Conservation (phyloP, 2,329 filamentous ascomycete genomes). For the Atkinsonella texensis region DNA sequence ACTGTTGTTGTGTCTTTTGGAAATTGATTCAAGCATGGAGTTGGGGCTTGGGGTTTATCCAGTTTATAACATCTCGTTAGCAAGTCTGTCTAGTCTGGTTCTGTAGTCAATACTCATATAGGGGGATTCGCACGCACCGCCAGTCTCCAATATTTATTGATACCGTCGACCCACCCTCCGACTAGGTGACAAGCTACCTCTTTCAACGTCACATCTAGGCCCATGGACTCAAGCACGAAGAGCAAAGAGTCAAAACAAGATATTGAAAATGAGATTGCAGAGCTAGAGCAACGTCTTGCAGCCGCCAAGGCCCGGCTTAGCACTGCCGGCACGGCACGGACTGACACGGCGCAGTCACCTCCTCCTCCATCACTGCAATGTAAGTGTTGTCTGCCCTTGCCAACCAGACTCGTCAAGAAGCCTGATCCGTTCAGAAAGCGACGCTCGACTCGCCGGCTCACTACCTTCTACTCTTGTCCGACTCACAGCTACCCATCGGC, state of each 20-base stretch:
- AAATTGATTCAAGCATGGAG: constrained; percentile 11
- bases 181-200: neutral
- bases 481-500: constrained; percentile 70
- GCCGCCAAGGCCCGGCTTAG: constrained; percentile 31
- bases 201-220: constrained; percentile 5
- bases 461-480: constrained; percentile 64
- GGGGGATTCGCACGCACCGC: neutral
- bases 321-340: neutral
- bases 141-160: neutral
- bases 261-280: constrained; percentile 42
- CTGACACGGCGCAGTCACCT: neutral
- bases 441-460: constrained; percentile 30
- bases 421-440: neutral
- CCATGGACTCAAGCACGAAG: constrained; percentile 16
- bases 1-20: neutral
- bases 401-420: neutral
- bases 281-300: constrained; percentile 42
- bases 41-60: constrained; percentile 7
- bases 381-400: neutral
- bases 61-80: neutral
- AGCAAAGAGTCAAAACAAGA: constrained; percentile 15
- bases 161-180: neutral
- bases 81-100: neutral
- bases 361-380: neutral
- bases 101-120: neutral